Evolutionary conservation across 805 yeast species (phyloP).

Genomic region (Kodamaea neixiangensis): DNA sequence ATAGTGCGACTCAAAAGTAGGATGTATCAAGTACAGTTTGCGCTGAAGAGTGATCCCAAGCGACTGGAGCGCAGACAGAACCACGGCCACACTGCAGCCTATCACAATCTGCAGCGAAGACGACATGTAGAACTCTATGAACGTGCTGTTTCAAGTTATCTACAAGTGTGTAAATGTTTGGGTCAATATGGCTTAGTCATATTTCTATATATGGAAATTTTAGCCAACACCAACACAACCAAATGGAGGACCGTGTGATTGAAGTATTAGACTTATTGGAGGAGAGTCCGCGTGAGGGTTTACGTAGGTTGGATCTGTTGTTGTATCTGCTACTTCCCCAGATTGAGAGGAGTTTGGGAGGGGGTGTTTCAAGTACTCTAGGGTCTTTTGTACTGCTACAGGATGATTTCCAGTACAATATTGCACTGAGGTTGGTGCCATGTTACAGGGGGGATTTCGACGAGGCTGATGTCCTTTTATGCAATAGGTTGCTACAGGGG

Average conservation of each 20-base stretch:
- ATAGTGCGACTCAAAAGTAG: neutral
- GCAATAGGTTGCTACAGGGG: constrained; percentile 54
- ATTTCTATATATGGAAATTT: neutral
- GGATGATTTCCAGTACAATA: constrained; percentile 53
- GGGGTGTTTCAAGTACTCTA: constrained; percentile 3
- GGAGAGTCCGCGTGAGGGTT: constrained; percentile 5
- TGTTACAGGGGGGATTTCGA: constrained; percentile 15
- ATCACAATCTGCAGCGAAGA: constrained; percentile 32
- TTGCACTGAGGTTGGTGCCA: constrained; percentile 38
- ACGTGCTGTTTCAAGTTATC: constrained; percentile 1
- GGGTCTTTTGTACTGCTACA: constrained; percentile 46
- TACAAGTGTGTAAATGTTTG: neutral
- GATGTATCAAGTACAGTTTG: constrained; percentile 62
- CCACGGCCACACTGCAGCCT: constrained; percentile 70
- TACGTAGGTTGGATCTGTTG: constrained; percentile 17
- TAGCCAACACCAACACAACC: neutral
- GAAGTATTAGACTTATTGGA: constrained; percentile 5
- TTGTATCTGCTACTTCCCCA: constrained; percentile 21
- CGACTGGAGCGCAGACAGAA: constrained; percentile 78
- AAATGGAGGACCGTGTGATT: constrained; percentile 1
- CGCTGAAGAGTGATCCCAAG: constrained; percentile 82
- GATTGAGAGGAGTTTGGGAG: constrained; percentile 8
- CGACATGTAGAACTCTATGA: constrained; percentile 7
- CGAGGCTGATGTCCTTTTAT: neutral
- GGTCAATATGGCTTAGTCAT: neutral